These are phyloP conservation scores for Anthostomella pinea DNA, from an alignment of 2,329 filamentous ascomycete species.

Conservation along the genomic window DNA sequence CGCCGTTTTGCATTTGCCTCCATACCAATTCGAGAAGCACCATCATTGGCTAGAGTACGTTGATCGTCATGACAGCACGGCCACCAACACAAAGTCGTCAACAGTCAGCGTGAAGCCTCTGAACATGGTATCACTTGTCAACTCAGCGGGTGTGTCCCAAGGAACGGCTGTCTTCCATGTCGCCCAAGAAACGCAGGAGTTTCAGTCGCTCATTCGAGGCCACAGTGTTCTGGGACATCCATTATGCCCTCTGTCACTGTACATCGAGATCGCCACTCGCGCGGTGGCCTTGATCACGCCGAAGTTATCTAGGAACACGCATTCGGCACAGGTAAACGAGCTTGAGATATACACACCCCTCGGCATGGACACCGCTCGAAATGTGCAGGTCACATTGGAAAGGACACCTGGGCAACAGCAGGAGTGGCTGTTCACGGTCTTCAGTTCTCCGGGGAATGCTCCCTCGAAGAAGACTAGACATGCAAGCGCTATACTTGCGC, in stretches of 20 bases:
- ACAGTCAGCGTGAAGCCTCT: conserved; percentile 1
- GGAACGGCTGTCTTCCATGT: conserved; percentile 12
- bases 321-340: no score
- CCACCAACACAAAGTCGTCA: conserved; percentile 2
- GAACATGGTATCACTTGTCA: conserved; percentile 5
- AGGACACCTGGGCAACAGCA: no score
- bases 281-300: no score
- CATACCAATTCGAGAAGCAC: conserved; percentile 35
- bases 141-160: conserved; percentile 4
- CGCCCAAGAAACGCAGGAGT: conserved; percentile 17
- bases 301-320: no score
- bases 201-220: conserved; percentile 15
- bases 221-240: conserved; percentile 25
- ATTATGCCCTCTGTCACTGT: conserved; percentile 28
- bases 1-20: conserved; percentile 25
- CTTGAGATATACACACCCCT: no score
- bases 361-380: no score
- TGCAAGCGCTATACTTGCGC: no score
- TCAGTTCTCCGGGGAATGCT: no score
- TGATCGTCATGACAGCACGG: no score
- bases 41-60: conserved; percentile 30
- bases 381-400: no score
- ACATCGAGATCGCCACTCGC: conserved; percentile 24
- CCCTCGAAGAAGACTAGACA: no score
- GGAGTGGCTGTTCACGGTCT: no score